Conservation (phyloP, 176 grass and related monocot genomes). For the Ananas comosus region DNA sequence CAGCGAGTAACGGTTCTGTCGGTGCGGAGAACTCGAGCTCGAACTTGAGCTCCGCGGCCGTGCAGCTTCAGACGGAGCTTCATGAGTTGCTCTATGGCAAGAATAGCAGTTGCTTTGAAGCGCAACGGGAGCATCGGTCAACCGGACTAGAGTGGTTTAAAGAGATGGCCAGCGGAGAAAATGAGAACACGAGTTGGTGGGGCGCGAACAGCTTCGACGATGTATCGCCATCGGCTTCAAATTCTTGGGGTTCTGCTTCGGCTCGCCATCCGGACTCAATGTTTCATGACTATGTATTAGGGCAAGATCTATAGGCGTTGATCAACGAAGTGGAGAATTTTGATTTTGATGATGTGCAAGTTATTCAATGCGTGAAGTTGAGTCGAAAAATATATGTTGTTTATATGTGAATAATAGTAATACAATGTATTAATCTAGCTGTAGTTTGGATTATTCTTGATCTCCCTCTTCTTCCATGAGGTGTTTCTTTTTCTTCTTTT, state of each 20-base stretch:
- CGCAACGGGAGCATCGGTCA: background rate
- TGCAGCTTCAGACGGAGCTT: background rate
- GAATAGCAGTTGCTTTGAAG: background rate
- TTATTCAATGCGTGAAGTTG: background rate
- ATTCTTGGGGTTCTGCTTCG: background rate
- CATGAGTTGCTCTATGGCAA: background rate
- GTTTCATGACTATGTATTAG: slow-evolving; percentile 9
- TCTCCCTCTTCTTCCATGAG: background rate
- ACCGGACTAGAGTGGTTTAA: slow-evolving; percentile 1
- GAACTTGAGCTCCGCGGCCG: background rate
- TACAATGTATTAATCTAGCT: background rate
- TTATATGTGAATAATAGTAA: background rate
- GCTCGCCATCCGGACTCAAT: background rate
- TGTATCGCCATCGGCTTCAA: background rate
- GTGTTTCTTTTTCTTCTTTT: background rate
- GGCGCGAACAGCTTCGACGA: slow-evolving; percentile 2
- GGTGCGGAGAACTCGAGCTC: background rate
- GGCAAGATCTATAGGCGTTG: background rate
- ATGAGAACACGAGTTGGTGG: slow-evolving; percentile 9
- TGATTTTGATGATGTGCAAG: background rate
- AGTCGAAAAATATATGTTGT: background rate
- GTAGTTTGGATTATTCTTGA: background rate
- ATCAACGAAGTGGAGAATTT: background rate
- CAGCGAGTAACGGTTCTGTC: background rate
- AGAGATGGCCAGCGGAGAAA: background rate